phyloP scores from a whole-genome alignment of 176 grass and related monocot species.

The Oryza longistaminata region DNA sequence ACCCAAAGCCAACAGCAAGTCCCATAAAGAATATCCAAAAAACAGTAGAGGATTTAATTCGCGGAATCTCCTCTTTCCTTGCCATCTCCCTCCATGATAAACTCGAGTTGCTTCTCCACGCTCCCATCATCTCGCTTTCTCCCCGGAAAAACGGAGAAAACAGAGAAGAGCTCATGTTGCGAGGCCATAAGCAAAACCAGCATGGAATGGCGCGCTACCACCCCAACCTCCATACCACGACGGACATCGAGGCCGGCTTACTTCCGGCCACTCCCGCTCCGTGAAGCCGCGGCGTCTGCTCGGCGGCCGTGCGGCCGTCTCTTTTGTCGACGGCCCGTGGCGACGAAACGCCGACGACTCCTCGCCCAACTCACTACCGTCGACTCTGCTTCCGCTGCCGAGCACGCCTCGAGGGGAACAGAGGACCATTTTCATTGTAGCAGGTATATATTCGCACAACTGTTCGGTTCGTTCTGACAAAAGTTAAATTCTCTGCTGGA shows the following conservation, averaged over 20 bases:
- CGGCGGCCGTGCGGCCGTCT: no score
- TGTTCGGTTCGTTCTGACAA: no score
- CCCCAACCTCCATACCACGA: slow-evolving; percentile 34
- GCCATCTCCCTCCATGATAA: slow-evolving; percentile 31
- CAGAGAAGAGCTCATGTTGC: neutral
- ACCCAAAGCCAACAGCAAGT: neutral
- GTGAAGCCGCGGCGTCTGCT: no score
- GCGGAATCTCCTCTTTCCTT: neutral
- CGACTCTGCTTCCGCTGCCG: no score
- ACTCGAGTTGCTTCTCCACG: neutral
- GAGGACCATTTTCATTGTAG: no score
- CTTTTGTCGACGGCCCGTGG: no score
- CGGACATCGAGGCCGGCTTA: slow-evolving; percentile 60
- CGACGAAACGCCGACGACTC: no score
- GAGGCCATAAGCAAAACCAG: neutral
- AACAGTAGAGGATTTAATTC: neutral
- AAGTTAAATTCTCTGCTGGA: no score
- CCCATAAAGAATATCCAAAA: neutral
- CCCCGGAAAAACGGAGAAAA: neutral
- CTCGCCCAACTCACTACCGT: no score
- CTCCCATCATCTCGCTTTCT: neutral
- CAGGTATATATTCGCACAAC: no score
- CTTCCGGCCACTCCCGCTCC: slow-evolving; percentile 37
- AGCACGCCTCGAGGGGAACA: no score
- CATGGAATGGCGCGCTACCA: slow-evolving; percentile 39